Conservation (phyloP, 345 rosid genomes). For the Eucalyptus camaldulensis region DNA sequence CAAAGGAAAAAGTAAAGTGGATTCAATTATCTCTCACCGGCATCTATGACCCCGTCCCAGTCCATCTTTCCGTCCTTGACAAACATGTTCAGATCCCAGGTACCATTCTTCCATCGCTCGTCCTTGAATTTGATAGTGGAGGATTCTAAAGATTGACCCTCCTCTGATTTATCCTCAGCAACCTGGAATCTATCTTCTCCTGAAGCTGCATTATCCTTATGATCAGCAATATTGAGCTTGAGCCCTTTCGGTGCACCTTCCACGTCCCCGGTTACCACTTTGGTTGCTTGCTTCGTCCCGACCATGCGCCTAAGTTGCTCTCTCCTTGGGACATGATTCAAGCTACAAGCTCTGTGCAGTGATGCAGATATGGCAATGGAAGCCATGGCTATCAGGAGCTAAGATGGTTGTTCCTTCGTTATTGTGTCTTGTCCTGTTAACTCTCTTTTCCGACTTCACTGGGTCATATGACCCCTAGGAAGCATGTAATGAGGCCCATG, state of each 20-base stretch:
- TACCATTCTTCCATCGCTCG: conserved; percentile 36
- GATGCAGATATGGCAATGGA: conserved; percentile 34
- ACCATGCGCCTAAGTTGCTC: background rate
- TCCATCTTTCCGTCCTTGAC: conserved; percentile 35
- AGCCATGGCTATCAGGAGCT: conserved; percentile 10
- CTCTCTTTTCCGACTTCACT: background rate
- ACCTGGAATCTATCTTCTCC: background rate
- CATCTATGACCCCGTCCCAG: conserved; percentile 36
- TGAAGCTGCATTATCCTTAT: background rate
- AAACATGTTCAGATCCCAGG: conserved; percentile 47
- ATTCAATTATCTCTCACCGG: conserved; percentile 5
- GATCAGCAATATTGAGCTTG: background rate
- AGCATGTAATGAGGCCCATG: background rate
- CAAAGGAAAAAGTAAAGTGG: background rate
- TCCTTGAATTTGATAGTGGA: conserved; percentile 16
- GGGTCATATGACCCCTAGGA: background rate
- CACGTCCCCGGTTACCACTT: conserved; percentile 4
- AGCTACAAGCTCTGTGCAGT: conserved; percentile 4
- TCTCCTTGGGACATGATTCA: background rate
- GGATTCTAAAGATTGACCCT: background rate
- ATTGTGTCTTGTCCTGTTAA: background rate
- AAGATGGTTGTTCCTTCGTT: background rate
- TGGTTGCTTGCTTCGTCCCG: conserved; percentile 21
- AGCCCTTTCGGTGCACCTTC: background rate
- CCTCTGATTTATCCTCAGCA: background rate